phyloP scores from a whole-genome alignment of 1,139 yeast species.

The Candida sp. region DNA sequence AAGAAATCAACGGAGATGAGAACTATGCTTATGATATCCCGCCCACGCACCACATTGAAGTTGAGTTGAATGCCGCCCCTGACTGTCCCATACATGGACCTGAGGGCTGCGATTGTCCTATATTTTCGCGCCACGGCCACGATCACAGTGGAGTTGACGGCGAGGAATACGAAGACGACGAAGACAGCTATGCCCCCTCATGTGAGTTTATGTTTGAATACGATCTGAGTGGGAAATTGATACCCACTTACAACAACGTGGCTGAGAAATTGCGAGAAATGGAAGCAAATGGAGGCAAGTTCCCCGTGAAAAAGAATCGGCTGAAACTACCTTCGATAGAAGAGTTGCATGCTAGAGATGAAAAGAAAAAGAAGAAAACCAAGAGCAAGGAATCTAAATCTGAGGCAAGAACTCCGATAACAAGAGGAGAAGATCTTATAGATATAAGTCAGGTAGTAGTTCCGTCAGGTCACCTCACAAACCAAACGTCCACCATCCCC shows the following conservation, averaged over 20 bases:
- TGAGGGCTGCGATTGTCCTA: constrained; percentile 36
- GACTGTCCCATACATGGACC: constrained; percentile 37
- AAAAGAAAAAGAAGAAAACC: constrained; percentile 18
- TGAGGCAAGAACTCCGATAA: not conserved
- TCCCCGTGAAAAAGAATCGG: constrained; percentile 5
- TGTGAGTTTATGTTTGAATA: constrained; percentile 52
- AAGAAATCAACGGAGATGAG: constrained; percentile 32
- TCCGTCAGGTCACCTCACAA: not conserved
- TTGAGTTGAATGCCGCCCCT: constrained; percentile 40
- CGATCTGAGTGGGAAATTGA: constrained; percentile 45
- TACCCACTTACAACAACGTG: constrained; percentile 45
- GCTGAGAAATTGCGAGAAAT: constrained; percentile 41
- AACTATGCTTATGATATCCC: constrained; percentile 13
- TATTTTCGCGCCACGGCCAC: constrained; percentile 18
- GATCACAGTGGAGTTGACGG: not conserved
- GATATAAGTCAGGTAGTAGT: not conserved
- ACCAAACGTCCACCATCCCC: constrained; percentile 10
- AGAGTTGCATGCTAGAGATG: constrained; percentile 17
- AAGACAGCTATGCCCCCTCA: constrained; percentile 33
- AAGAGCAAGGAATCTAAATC: not conserved
- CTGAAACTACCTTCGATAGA: constrained; percentile 21
- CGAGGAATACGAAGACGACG: constrained; percentile 20
- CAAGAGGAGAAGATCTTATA: constrained; percentile 3
- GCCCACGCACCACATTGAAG: constrained; percentile 47
- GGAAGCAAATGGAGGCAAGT: constrained; percentile 15